A percentile compares a stretch with the other conserved stretches of the same genome.
Conservation (phyloP, 2,329 filamentous ascomycete species). For the Mycogone perniciosa region DNA sequence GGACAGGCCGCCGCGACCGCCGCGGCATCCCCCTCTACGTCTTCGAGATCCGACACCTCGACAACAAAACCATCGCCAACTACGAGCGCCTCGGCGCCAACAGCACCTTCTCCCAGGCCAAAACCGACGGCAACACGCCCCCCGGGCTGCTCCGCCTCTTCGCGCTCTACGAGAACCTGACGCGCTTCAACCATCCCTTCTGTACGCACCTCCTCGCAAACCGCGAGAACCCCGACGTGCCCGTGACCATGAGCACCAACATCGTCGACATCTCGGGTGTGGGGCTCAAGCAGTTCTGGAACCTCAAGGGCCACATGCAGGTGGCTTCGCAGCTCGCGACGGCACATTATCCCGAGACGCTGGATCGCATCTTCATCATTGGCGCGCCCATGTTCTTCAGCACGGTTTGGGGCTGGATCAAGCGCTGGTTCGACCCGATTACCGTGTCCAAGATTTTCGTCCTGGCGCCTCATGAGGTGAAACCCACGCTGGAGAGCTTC, state of each 20-base stretch:
- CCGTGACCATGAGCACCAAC: conserved; percentile 87
- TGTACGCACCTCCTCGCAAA: conserved; percentile 64
- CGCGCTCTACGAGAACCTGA: conserved; percentile 88
- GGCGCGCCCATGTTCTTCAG: conserved; percentile 87
- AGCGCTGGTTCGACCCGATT: conserved; percentile 90
- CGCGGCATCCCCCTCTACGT: conserved; percentile 90
- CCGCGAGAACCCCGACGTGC: conserved; percentile 68
- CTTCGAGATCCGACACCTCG: conserved; percentile 77
- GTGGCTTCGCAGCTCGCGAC: conserved; percentile 82
- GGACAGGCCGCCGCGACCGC: conserved; percentile 84
- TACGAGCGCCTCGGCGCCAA: conserved; percentile 65
- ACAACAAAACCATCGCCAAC: conserved; percentile 70
- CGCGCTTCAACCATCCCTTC: conserved; percentile 77
- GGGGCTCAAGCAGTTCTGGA: conserved; percentile 91
- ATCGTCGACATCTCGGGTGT: conserved; percentile 90
- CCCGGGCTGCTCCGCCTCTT: conserved; percentile 79
- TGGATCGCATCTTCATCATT: conserved; percentile 65
- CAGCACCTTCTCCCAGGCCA: conserved; percentile 53
- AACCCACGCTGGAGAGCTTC: conserved; percentile 69
- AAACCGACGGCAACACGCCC: conserved; percentile 59
- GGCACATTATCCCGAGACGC: conserved; percentile 89
- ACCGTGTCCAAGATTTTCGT: conserved; percentile 97
- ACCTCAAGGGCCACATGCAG: conserved; percentile 89
- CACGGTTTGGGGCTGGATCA: conserved; percentile 91
- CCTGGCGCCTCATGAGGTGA: conserved; percentile 64